phyloP scores from a whole-genome alignment of 1,284 basidiomycete species.

The Schizopora paradoxa region DNA sequence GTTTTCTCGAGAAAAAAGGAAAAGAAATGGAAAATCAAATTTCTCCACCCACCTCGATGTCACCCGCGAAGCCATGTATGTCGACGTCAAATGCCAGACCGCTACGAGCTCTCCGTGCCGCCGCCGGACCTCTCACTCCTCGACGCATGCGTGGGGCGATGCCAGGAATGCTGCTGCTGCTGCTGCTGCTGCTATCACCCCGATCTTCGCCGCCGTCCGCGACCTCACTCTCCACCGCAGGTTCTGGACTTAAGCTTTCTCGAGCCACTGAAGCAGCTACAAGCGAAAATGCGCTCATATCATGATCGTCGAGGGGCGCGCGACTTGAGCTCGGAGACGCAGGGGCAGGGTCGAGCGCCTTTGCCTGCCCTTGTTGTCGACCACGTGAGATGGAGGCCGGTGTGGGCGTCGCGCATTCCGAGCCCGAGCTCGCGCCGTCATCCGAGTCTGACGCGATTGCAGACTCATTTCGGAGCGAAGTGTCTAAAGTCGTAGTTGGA shows the following conservation, averaged over 20 bases:
- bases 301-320: too few species aligned
- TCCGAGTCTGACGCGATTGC: neutral
- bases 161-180: slow-evolving; percentile 3
- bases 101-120: neutral
- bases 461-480: too few species aligned
- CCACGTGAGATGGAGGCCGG: neutral
- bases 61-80: neutral
- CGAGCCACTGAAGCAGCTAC: too few species aligned
- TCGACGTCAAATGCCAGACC: slow-evolving; percentile 5
- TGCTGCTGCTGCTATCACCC: neutral
- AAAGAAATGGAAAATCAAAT: neutral
- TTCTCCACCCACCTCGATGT: slow-evolving; percentile 5
- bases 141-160: slow-evolving; percentile 8
- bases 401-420: slow-evolving; percentile 14
- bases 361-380: neutral
- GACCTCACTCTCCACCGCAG: neutral
- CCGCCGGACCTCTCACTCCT: neutral
- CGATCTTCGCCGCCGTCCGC: neutral
- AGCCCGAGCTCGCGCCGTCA: slow-evolving; percentile 9
- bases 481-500: too few species aligned
- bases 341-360: too few species aligned
- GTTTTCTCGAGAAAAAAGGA: neutral
- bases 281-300: too few species aligned
- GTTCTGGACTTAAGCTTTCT: too few species aligned
- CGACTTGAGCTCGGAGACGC: too few species aligned